Evolutionary conservation across 2,329 filamentous ascomycete genomes (phyloP).

Genomic region (Arachnomyces sp.): DNA sequence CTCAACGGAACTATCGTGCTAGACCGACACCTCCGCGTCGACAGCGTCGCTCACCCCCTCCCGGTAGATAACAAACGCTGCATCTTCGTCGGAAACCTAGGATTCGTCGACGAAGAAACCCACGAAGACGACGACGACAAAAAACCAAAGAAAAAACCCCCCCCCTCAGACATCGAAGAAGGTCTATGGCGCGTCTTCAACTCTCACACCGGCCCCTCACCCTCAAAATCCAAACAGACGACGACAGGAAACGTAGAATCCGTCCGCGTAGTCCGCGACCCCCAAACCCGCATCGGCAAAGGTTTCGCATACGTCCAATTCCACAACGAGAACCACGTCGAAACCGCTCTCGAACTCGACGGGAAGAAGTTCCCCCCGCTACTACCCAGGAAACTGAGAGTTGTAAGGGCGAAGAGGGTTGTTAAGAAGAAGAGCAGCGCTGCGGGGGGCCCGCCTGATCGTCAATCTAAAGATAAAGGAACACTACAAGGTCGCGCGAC

Average conservation of each 20-base stretch:
- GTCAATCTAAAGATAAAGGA: too few relatives aligned
- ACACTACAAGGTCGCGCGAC: conserved; percentile 33
- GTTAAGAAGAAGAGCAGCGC: conserved; percentile 38
- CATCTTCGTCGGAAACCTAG: conserved; percentile 92
- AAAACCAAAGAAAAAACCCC: conserved; percentile 63
- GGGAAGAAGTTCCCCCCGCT: conserved; percentile 90
- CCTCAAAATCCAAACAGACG: background rate
- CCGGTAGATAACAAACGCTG: conserved; percentile 78
- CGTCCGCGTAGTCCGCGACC: conserved; percentile 83
- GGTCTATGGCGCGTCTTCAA: conserved; percentile 48
- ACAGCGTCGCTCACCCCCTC: conserved; percentile 80
- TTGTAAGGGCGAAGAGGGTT: conserved; percentile 63
- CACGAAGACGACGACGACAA: conserved; percentile 53
- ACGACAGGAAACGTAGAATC: conserved; percentile 77
- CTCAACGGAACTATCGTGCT: conserved; percentile 81
- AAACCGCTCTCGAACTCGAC: conserved; percentile 79
- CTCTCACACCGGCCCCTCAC: conserved; percentile 18
- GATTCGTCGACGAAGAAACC: conserved; percentile 89
- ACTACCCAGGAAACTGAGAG: conserved; percentile 79
- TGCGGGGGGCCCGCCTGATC: conserved; percentile 8
- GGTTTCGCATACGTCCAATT: conserved; percentile 98
- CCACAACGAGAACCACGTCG: conserved; percentile 77
- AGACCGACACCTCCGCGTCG: conserved; percentile 80
- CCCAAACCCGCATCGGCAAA: conserved; percentile 86
- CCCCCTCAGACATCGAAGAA: conserved; percentile 81